Conservation (phyloP, 108 stramenopile species). For the Ochromonas danica region DNA sequence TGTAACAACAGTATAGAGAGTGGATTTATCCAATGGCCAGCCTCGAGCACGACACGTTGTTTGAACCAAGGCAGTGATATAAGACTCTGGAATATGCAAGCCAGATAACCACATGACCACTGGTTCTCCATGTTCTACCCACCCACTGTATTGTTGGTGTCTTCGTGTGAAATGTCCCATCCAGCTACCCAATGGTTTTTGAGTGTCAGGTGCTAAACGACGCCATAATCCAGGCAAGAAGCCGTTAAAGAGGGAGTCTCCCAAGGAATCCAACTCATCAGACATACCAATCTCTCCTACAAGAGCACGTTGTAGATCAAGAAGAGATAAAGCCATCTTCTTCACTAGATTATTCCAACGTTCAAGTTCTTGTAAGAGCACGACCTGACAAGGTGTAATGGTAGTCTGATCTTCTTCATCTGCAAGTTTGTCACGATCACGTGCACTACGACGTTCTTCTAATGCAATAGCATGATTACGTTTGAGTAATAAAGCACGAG, state of each 20-base stretch:
- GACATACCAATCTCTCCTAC: conserved; percentile 69
- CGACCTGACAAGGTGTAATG: conserved; percentile 61
- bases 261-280: conserved; percentile 62
- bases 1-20: conserved; percentile 64
- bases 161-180: conserved; percentile 59
- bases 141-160: conserved; percentile 53
- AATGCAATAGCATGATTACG: background rate
- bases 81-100: conserved; percentile 68
- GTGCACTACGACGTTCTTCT: too few relatives aligned
- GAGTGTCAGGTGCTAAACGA: conserved; percentile 56
- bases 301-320: conserved; percentile 57
- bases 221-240: conserved; percentile 61
- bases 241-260: conserved; percentile 62
- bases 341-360: conserved; percentile 64
- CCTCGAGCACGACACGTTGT: conserved; percentile 58
- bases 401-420: background rate
- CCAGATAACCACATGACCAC: conserved; percentile 65
- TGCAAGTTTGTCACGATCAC: too few relatives aligned
- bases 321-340: conserved; percentile 56
- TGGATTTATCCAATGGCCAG: conserved; percentile 71
- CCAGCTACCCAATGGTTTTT: conserved; percentile 68
- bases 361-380: conserved; percentile 68
- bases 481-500: conserved; percentile 31
- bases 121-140: conserved; percentile 63
- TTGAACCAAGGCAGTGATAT: conserved; percentile 68